Conservation (phyloP, 169 alveolate genomes). For the Cryptosporidium parvum region DNA sequence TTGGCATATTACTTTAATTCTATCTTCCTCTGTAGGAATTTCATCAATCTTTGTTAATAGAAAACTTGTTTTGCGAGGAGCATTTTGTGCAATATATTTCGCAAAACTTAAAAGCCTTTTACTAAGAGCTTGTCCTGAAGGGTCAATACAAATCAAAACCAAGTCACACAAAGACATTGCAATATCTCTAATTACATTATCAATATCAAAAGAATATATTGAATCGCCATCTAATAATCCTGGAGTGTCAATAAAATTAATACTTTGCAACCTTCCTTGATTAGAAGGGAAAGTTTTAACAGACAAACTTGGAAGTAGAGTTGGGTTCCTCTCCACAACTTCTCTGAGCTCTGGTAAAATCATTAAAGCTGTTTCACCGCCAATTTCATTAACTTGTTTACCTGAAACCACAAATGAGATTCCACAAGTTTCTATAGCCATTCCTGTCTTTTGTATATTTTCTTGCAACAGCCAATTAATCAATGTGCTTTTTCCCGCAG, state of each 20-base stretch:
- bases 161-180: constrained; percentile 80
- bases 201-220: constrained; percentile 82
- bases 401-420: constrained; percentile 83
- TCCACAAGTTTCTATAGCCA: constrained; percentile 84
- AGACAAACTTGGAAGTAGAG: constrained; percentile 77
- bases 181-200: constrained; percentile 79
- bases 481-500: constrained; percentile 86
- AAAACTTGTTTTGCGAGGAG: constrained; percentile 78
- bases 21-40: constrained; percentile 79
- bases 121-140: constrained; percentile 83
- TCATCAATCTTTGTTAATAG: constrained; percentile 81
- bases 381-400: constrained; percentile 77
- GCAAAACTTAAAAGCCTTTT: constrained; percentile 80
- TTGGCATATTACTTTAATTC: constrained; percentile 79
- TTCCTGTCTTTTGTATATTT: constrained; percentile 82
- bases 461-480: constrained; percentile 85
- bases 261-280: constrained; percentile 41
- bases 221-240: constrained; percentile 85
- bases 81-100: constrained; percentile 77
- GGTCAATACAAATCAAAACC: constrained; percentile 83
- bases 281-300: constrained; percentile 76
- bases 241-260: constrained; percentile 86
- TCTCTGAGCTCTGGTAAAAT: constrained; percentile 81
- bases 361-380: constrained; percentile 82
- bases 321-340: constrained; percentile 77